phyloP scores from a whole-genome alignment of 768 basidiomycete species.

The Boletus subcaerulescens region DNA sequence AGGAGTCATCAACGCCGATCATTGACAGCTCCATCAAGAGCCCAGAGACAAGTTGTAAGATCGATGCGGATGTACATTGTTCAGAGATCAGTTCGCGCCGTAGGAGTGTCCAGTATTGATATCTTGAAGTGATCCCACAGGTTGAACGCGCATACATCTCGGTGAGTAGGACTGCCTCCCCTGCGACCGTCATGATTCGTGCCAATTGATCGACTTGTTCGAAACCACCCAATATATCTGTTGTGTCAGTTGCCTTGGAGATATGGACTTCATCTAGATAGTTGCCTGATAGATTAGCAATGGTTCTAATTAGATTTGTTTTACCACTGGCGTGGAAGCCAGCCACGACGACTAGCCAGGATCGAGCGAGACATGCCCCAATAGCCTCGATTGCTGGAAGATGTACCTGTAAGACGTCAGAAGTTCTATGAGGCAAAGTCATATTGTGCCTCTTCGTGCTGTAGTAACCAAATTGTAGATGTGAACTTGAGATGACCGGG shows the following conservation, averaged over 20 bases:
- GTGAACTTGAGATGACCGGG: conserved; percentile 38
- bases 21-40: conserved; percentile 30
- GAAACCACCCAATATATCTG: conserved; percentile 92
- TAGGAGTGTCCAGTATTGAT: conserved; percentile 13
- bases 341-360: conserved; percentile 88
- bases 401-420: conserved; percentile 58
- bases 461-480: conserved; percentile 69
- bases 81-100: conserved; percentile 16
- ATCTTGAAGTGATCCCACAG: conserved; percentile 17
- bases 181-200: conserved; percentile 36
- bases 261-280: conserved; percentile 69
- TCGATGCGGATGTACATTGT: conserved; percentile 14
- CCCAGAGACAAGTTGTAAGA: conserved; percentile 24
- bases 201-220: conserved; percentile 77
- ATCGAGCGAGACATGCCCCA: conserved; percentile 67
- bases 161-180: conserved; percentile 39
- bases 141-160: conserved; percentile 39
- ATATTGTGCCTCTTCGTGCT: conserved; percentile 32
- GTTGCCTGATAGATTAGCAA: conserved; percentile 72
- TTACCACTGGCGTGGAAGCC: conserved; percentile 78
- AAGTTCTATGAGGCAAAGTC: conserved; percentile 38
- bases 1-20: conserved; percentile 8
- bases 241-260: conserved; percentile 86
- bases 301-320: conserved; percentile 62
- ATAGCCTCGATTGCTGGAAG: conserved; percentile 69